Percentiles rank a stretch among this genome's conserved stretches.
These are phyloP conservation scores for Aspergillus tubingensis DNA, from an alignment of 2,329 filamentous ascomycete species.

Conservation along the genomic window DNA sequence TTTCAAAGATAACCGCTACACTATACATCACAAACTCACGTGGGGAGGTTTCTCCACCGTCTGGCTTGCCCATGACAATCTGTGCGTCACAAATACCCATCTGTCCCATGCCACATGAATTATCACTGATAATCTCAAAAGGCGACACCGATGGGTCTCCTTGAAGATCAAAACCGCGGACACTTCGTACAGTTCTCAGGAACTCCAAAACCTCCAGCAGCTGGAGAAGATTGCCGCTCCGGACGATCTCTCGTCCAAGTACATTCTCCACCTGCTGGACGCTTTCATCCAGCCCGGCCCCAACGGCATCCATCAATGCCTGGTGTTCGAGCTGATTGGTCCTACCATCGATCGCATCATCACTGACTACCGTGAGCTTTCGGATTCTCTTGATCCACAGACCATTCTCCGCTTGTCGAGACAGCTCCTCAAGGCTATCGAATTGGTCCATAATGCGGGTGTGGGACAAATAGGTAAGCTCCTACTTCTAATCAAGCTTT, in stretches of 20 bases:
- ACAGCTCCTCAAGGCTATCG: background rate
- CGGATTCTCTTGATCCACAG: background rate
- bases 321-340: background rate
- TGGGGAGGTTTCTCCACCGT: background rate
- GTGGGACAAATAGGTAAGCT: background rate
- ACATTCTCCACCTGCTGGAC: background rate
- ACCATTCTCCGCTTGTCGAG: background rate
- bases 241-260: background rate
- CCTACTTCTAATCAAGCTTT: background rate
- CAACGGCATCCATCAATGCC: background rate
- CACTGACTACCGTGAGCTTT: background rate
- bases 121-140: background rate
- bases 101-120: background rate
- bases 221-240: background rate
- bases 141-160: background rate
- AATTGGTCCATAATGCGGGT: background rate
- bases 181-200: background rate
- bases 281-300: background rate
- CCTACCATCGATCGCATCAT: background rate
- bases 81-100: background rate
- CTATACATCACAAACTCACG: background rate
- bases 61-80: background rate
- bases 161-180: background rate
- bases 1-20: background rate
- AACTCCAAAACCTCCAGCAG: background rate